Evolutionary conservation across 2,329 filamentous ascomycete species (phyloP).

Genomic region (Paraphaeosphaeria sporulosa): DNA sequence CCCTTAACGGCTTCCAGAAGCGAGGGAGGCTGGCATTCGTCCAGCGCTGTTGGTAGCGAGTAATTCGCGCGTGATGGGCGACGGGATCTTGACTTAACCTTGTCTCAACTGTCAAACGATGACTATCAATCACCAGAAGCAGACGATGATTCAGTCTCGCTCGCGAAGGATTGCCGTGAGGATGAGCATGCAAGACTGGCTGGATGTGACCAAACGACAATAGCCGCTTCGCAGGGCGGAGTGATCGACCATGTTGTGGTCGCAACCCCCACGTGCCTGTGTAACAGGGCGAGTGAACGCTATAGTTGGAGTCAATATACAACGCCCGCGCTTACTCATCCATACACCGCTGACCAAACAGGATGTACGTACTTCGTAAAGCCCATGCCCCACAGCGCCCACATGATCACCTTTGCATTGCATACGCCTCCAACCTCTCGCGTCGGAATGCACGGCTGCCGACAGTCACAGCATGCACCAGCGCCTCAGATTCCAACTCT

Average conservation of each 20-base stretch:
- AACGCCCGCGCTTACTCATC: background rate
- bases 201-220: background rate
- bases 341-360: too few species aligned
- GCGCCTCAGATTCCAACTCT: background rate
- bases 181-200: too few species aligned
- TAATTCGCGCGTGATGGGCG: background rate
- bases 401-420: background rate
- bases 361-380: too few species aligned
- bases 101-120: background rate
- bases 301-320: background rate
- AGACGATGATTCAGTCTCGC: background rate
- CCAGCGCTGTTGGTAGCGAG: background rate
- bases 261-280: background rate
- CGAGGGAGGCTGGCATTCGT: too few species aligned
- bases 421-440: background rate
- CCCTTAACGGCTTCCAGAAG: too few species aligned
- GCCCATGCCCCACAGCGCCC: background rate
- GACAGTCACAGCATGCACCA: background rate
- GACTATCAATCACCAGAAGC: background rate
- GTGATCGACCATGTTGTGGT: background rate
- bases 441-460: background rate
- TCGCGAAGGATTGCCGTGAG: too few species aligned
- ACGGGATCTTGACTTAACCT: background rate
- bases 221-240: background rate
- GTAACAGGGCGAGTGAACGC: background rate